Evolutionary conservation across 495 filamentous ascomycete species (phyloP).

Genomic region (Evernia prunastri): DNA sequence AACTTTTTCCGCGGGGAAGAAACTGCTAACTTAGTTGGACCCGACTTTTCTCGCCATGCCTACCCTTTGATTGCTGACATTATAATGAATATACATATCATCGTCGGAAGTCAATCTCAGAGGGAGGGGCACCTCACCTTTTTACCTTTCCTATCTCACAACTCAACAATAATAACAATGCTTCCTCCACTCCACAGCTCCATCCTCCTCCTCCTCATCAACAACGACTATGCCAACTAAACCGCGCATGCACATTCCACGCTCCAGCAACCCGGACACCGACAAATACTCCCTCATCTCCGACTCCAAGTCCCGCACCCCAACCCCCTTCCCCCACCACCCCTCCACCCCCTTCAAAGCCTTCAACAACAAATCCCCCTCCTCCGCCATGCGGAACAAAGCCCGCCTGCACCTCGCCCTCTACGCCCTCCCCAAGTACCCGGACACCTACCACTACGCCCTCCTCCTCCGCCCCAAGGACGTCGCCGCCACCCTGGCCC

Average conservation of each 20-base stretch:
- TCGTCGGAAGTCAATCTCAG: too few relatives aligned
- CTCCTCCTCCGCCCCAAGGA: neutral
- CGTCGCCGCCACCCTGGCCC: neutral
- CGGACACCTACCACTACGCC: neutral
- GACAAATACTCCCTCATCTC: neutral
- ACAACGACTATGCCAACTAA: neutral
- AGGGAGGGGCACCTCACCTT: too few relatives aligned
- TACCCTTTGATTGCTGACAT: too few relatives aligned
- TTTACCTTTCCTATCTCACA: neutral
- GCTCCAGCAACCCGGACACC: neutral
- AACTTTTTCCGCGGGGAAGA: too few relatives aligned
- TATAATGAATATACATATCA: too few relatives aligned
- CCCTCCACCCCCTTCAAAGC: neutral
- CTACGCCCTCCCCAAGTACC: neutral
- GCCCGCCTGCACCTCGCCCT: conserved; percentile 2
- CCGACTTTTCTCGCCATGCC: too few relatives aligned
- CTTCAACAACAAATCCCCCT: neutral
- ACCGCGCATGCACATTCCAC: neutral
- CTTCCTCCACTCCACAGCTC: neutral
- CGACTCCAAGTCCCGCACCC: neutral
- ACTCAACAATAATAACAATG: neutral
- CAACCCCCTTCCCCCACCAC: neutral
- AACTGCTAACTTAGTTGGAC: too few relatives aligned
- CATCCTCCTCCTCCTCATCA: neutral
- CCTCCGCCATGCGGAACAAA: neutral